These are phyloP conservation scores for Saccharomycopsis sp. DNA, from an alignment of 805 yeast genomes.

Conservation along the genomic window DNA sequence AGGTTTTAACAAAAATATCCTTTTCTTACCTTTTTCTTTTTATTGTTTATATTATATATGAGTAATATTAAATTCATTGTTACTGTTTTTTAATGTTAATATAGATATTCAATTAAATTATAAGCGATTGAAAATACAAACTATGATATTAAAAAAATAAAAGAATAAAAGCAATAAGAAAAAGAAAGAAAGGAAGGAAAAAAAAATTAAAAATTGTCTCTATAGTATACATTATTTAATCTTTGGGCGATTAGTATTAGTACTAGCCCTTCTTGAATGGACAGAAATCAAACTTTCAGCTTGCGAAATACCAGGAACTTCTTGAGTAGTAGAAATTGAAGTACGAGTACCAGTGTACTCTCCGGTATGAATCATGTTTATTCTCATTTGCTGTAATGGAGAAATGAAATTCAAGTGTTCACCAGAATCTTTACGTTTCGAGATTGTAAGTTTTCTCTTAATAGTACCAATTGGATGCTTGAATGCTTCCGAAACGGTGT, in stretches of 20 bases:
- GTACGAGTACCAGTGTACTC: constrained; percentile 23
- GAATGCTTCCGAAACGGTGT: constrained; percentile 15
- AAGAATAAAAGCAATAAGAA: constrained; percentile 7
- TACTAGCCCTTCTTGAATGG: constrained; percentile 15
- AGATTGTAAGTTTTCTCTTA: constrained; percentile 17
- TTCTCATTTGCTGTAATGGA: constrained; percentile 18
- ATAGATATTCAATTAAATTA: neutral
- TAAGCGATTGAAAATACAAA: constrained; percentile 1
- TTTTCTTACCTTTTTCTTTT: too few species aligned
- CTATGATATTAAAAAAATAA: neutral
- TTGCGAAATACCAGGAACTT: constrained; percentile 42
- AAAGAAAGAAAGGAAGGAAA: neutral
- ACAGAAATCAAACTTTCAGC: constrained; percentile 37
- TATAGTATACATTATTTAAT: neutral
- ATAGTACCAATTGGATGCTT: constrained; percentile 21
- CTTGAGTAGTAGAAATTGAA: constrained; percentile 40
- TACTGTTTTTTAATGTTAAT: neutral
- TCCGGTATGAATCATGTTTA: constrained; percentile 18
- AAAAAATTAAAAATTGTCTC: neutral
- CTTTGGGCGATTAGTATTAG: neutral
- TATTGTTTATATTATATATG: too few species aligned
- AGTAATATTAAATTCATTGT: neutral
- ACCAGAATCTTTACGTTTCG: constrained; percentile 1
- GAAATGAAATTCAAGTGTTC: neutral
- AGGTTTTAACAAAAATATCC: too few species aligned